Evolutionary conservation across 1,139 yeast species (phyloP).

Genomic region (Sugiyamaella xylanicola): DNA sequence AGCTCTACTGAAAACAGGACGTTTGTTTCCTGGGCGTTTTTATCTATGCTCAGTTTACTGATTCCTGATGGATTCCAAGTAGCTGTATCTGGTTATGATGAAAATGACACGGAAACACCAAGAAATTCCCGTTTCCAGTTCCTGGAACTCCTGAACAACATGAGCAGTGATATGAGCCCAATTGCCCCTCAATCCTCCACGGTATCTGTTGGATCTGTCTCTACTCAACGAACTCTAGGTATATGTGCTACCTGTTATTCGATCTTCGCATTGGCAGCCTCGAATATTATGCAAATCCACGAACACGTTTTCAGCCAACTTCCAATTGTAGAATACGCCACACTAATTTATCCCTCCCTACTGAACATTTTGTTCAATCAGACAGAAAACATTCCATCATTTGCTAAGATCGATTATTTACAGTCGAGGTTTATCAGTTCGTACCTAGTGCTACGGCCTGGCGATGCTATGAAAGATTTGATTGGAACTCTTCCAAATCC

Average conservation of each 20-base stretch:
- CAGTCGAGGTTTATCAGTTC: constrained; percentile 33
- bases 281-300: constrained; percentile 43
- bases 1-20: constrained; percentile 30
- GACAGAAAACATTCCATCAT: constrained; percentile 30
- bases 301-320: constrained; percentile 41
- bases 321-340: constrained; percentile 51
- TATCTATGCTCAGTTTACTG: constrained; percentile 40
- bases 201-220: neutral
- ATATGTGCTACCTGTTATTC: constrained; percentile 18
- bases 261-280: constrained; percentile 22
- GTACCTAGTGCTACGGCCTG: constrained; percentile 24
- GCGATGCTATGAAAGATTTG: constrained; percentile 26
- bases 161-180: neutral
- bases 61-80: constrained; percentile 33
- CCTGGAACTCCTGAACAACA: constrained; percentile 6
- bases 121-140: constrained; percentile 4
- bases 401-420: constrained; percentile 32
- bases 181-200: constrained; percentile 4
- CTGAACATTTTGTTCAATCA: constrained; percentile 35
- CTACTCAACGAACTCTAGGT: constrained; percentile 15
- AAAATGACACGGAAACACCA: neutral
- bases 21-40: constrained; percentile 35
- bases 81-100: constrained; percentile 7
- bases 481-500: constrained; percentile 18
- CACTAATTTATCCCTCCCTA: constrained; percentile 43